Percentiles rank a stretch among this genome's conserved stretches.
Evolutionary conservation across 78 protist genomes (phyloP).

Genomic region (Mastigamoeba balamuthi): DNA sequence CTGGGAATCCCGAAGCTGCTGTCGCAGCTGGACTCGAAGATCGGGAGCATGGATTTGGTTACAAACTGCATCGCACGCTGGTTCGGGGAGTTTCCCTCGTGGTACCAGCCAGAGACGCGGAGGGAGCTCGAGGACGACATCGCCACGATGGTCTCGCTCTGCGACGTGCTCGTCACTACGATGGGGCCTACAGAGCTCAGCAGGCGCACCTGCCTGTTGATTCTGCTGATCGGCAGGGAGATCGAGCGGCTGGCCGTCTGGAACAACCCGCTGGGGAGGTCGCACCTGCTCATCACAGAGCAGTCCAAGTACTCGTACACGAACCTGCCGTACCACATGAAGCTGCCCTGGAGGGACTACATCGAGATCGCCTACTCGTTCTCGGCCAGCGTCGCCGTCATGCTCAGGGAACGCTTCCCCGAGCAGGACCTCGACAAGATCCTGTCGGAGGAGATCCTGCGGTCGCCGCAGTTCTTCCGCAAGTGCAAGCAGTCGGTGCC

Average conservation of each 20-base stretch:
- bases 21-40: no score
- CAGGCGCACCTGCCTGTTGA: constrained; percentile 11
- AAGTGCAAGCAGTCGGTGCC: constrained; percentile 44
- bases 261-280: constrained; percentile 41
- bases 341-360: constrained; percentile 27
- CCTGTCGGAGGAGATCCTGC: constrained; percentile 23
- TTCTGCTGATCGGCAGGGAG: constrained; percentile 50
- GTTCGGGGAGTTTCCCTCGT: neutral
- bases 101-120: neutral
- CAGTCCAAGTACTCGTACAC: constrained; percentile 21
- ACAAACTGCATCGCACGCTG: no score
- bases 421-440: constrained; percentile 4
- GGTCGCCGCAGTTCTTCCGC: constrained; percentile 20
- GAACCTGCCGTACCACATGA: constrained; percentile 8
- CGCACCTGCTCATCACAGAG: constrained; percentile 15
- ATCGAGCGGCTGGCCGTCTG: constrained; percentile 61
- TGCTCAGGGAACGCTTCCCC: constrained; percentile 42
- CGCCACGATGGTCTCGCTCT: neutral
- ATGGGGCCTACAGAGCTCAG: neutral
- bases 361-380: constrained; percentile 28
- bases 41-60: no score
- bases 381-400: no score
- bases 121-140: neutral
- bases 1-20: no score
- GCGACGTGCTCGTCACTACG: neutral